phyloP scores from a whole-genome alignment of 805 yeast genomes.

The Teunomyces lycoperdinae region DNA sequence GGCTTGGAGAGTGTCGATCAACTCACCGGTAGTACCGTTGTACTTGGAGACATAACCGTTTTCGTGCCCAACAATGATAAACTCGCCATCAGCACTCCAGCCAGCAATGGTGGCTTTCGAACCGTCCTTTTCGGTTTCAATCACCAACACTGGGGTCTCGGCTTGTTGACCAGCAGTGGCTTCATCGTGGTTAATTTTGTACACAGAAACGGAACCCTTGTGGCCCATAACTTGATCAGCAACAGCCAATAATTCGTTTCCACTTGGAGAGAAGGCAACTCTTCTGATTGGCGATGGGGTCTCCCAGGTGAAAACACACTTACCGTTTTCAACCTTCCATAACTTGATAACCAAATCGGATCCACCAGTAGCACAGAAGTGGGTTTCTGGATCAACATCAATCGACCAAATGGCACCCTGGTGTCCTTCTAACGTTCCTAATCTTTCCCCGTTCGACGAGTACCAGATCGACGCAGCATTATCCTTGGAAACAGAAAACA shows the following conservation, averaged over 20 bases:
- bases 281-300: slow-evolving; percentile 85
- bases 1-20: slow-evolving; percentile 52
- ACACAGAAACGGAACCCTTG: slow-evolving; percentile 72
- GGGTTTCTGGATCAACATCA: slow-evolving; percentile 73
- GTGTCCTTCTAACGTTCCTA: slow-evolving; percentile 85
- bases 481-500: slow-evolving; percentile 92
- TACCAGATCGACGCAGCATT: slow-evolving; percentile 88
- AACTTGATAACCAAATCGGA: slow-evolving; percentile 84
- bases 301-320: slow-evolving; percentile 67
- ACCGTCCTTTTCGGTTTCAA: slow-evolving; percentile 56
- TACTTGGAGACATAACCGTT: slow-evolving; percentile 84
- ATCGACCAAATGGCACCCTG: slow-evolving; percentile 94
- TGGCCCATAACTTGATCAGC: slow-evolving; percentile 93
- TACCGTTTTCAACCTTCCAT: slow-evolving; percentile 82
- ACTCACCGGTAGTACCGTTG: slow-evolving; percentile 73
- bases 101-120: slow-evolving; percentile 78
- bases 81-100: slow-evolving; percentile 75
- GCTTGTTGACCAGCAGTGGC: slow-evolving; percentile 37
- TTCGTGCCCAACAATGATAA: slow-evolving; percentile 81
- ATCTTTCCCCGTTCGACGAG: slow-evolving; percentile 91
- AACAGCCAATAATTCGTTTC: slow-evolving; percentile 64
- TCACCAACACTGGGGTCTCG: slow-evolving; percentile 55
- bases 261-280: slow-evolving; percentile 80
- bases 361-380: slow-evolving; percentile 78
- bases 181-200: slow-evolving; percentile 52